phyloP scores from a whole-genome alignment of 2,329 filamentous ascomycete species.

The Hymenoscyphus albidus region DNA sequence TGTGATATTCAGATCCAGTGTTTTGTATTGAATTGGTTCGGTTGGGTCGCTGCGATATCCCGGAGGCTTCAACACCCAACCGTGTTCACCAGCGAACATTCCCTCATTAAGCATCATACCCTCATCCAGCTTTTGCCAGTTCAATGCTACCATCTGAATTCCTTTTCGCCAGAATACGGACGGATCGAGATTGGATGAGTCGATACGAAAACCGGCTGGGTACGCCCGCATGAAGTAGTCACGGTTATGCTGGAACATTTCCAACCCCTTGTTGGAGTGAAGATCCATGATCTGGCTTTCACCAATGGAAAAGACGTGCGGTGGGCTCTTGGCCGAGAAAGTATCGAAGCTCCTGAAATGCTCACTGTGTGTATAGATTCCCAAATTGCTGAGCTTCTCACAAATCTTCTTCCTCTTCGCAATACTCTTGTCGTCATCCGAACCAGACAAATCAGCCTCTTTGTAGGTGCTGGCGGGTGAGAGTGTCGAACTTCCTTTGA shows the following conservation, averaged over 20 bases:
- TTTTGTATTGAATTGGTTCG: slow-evolving; percentile 41
- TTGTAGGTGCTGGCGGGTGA: slow-evolving; percentile 20
- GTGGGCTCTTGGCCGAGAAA: slow-evolving; percentile 54
- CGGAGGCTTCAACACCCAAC: slow-evolving; percentile 81
- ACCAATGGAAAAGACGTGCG: slow-evolving; percentile 65
- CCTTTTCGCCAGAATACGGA: slow-evolving; percentile 82
- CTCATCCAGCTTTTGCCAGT: slow-evolving; percentile 88
- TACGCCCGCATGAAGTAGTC: slow-evolving; percentile 83
- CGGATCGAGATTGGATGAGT: slow-evolving; percentile 84
- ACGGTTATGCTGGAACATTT: slow-evolving; percentile 77
- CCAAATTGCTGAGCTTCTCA: slow-evolving; percentile 66
- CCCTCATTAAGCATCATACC: slow-evolving; percentile 95
- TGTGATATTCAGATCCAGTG: slow-evolving; percentile 65
- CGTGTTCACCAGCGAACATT: slow-evolving; percentile 78
- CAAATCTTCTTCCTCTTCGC: slow-evolving; percentile 54
- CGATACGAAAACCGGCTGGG: slow-evolving; percentile 75
- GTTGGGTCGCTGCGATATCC: slow-evolving; percentile 56
- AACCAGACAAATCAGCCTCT: slow-evolving; percentile 31
- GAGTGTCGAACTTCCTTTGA: slow-evolving; percentile 16
- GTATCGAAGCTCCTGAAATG: slow-evolving; percentile 71
- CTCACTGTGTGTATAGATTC: slow-evolving; percentile 82
- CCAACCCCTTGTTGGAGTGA: slow-evolving; percentile 49
- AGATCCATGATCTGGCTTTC: slow-evolving; percentile 62
- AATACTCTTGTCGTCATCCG: slow-evolving; percentile 31
- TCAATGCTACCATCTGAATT: slow-evolving; percentile 85